A percentile compares a stretch with the other conserved stretches of the same genome.
phyloP scores from a whole-genome alignment of 495 filamentous ascomycete genomes.

The Paragyromitra xinjiangensis region DNA sequence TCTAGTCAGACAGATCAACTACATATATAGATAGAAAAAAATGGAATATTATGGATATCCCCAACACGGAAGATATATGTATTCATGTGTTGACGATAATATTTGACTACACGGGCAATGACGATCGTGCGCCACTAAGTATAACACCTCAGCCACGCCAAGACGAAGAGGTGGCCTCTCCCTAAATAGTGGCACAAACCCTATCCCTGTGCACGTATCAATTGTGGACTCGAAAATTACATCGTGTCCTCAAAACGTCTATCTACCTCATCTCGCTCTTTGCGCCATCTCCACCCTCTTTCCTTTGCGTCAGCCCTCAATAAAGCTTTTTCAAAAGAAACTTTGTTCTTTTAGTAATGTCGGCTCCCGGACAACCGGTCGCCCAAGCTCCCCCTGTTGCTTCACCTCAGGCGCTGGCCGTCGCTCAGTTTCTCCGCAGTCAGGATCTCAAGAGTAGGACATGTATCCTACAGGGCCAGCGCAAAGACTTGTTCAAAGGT shows the following conservation, averaged over 20 bases:
- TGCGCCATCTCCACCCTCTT: slow-evolving; percentile 29
- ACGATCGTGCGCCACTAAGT: slow-evolving; percentile 20
- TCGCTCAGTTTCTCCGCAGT: slow-evolving; percentile 85
- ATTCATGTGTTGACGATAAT: not conserved
- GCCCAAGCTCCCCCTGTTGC: slow-evolving; percentile 54
- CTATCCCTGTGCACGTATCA: slow-evolving; percentile 40
- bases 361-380: slow-evolving; percentile 48
- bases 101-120: not conserved
- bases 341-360: slow-evolving; percentile 30
- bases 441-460: slow-evolving; percentile 91
- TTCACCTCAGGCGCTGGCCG: slow-evolving; percentile 79
- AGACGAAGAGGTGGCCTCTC: slow-evolving; percentile 51
- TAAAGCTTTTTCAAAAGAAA: slow-evolving; percentile 26
- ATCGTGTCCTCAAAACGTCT: slow-evolving; percentile 48
- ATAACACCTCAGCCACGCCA: slow-evolving; percentile 26
- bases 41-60: too few species aligned
- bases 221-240: slow-evolving; percentile 24
- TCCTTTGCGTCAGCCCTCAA: slow-evolving; percentile 31
- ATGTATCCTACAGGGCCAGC: slow-evolving; percentile 92
- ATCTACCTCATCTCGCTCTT: slow-evolving; percentile 23
- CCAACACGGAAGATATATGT: too few species aligned
- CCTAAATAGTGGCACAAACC: slow-evolving; percentile 38
- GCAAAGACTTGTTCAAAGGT: slow-evolving; percentile 99
- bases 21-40: too few species aligned
- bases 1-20: too few species aligned